Percentiles rank a stretch among this genome's conserved stretches.
phyloP scores from a whole-genome alignment of 75 land plant species.

The Cunninghamia lanceolata region DNA sequence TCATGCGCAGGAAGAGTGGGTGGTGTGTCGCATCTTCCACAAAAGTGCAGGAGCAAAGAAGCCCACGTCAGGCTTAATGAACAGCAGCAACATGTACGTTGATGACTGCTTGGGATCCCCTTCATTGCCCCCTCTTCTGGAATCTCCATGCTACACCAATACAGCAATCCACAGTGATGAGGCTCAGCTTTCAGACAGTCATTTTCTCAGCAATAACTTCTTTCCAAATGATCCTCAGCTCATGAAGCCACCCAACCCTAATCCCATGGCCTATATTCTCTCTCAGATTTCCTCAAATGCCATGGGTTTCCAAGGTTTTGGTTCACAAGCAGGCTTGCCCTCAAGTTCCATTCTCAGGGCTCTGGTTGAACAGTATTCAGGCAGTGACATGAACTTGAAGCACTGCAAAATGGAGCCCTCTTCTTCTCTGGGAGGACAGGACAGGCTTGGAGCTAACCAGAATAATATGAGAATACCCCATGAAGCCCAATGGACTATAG shows the following conservation, averaged over 20 bases:
- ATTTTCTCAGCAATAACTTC: neutral
- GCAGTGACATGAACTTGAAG: slow-evolving; percentile 14
- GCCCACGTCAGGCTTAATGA: slow-evolving; percentile 15
- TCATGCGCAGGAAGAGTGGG: slow-evolving; percentile 79
- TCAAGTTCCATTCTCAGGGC: slow-evolving; percentile 18
- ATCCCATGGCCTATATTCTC: slow-evolving; percentile 2
- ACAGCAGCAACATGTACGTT: slow-evolving; percentile 4
- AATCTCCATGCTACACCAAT: slow-evolving; percentile 13
- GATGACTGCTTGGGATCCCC: slow-evolving; percentile 10
- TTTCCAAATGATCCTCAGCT: neutral
- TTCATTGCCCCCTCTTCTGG: slow-evolving; percentile 25
- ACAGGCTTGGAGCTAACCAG: neutral
- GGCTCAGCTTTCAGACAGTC: slow-evolving; percentile 2
- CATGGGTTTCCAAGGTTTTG: neutral
- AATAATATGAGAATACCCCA: neutral
- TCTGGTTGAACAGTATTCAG: slow-evolving; percentile 14
- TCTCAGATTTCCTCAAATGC: slow-evolving; percentile 1
- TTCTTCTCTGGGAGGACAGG: neutral
- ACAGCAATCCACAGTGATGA: neutral
- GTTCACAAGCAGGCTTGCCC: neutral
- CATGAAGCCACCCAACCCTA: slow-evolving; percentile 17
- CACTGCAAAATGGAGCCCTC: slow-evolving; percentile 37
- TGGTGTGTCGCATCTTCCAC: slow-evolving; percentile 81
- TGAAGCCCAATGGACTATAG: neutral
- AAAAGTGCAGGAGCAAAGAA: slow-evolving; percentile 64